A percentile compares a stretch with the other conserved stretches of the same genome.
These are phyloP conservation scores for Cyberlindnera mississippiensis DNA, from an alignment of 805 yeast genomes.

Conservation along the genomic window DNA sequence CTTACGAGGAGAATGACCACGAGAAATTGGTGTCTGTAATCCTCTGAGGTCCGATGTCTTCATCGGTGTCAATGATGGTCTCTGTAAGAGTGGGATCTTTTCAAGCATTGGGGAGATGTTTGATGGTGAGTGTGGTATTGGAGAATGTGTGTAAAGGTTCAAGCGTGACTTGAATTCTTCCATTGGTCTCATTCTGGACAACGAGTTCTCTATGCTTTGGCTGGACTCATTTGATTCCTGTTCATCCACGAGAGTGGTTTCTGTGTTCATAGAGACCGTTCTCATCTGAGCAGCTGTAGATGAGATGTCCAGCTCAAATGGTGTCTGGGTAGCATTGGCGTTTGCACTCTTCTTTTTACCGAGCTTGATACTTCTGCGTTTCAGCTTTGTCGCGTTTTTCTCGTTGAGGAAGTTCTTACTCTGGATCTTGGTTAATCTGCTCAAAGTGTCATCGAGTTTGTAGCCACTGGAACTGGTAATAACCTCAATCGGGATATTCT, in stretches of 20 bases:
- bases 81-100: constrained; percentile 13
- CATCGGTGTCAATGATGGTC: constrained; percentile 18
- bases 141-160: not conserved
- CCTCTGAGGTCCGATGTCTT: constrained; percentile 9
- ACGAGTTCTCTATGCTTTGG: too few relatives aligned
- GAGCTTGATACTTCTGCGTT: constrained; percentile 24
- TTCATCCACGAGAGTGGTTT: constrained; percentile 20
- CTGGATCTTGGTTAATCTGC: constrained; percentile 25
- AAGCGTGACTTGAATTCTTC: not conserved
- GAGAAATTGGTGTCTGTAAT: constrained; percentile 13
- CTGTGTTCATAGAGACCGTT: constrained; percentile 19
- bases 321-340: too few relatives aligned
- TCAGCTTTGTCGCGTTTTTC: constrained; percentile 18
- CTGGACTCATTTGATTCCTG: constrained; percentile 2
- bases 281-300: constrained; percentile 1
- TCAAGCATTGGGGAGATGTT: constrained; percentile 15
- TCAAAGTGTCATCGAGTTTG: constrained; percentile 19
- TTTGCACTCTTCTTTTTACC: constrained; percentile 13
- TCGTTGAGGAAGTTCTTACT: constrained; percentile 24
- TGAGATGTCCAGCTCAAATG: too few relatives aligned
- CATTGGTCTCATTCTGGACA: too few relatives aligned
- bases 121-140: constrained; percentile 1
- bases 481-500: constrained; percentile 25
- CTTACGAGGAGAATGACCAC: constrained; percentile 24
- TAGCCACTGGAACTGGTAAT: constrained; percentile 10